Percentiles rank a stretch among this genome's conserved stretches.
phyloP scores from a whole-genome alignment of 1,284 basidiomycete species.

The Thelephora terrestris region DNA sequence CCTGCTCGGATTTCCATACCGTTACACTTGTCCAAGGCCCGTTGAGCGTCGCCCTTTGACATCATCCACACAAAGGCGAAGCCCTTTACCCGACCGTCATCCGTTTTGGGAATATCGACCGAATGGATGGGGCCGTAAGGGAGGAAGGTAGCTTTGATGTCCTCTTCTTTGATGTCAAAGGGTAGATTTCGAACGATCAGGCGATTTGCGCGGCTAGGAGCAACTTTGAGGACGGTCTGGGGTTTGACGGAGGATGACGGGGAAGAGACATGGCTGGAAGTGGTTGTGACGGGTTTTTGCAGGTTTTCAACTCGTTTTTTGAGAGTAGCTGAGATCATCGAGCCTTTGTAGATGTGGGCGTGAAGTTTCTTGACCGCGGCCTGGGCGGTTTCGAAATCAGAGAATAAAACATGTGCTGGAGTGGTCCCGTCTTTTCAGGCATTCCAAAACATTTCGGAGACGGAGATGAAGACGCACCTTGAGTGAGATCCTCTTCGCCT shows the following conservation, averaged over 20 bases:
- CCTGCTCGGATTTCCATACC: conserved; percentile 65
- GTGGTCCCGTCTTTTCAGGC: conserved; percentile 14
- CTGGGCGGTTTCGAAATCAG: conserved; percentile 60
- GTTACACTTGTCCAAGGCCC: conserved; percentile 78
- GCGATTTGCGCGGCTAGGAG: conserved; percentile 64
- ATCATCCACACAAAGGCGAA: conserved; percentile 97
- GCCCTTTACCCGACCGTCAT: conserved; percentile 46
- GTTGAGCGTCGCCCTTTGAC: conserved; percentile 77
- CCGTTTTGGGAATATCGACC: conserved; percentile 62
- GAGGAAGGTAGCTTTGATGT: conserved; percentile 82
- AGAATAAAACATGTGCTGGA: conserved; percentile 70
- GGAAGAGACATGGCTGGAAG: conserved; percentile 16
- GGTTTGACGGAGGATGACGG: conserved; percentile 12
- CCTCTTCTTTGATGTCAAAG: conserved; percentile 74
- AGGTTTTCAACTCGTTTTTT: conserved; percentile 81
- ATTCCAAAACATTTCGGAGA: background rate
- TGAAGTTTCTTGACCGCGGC: conserved; percentile 79
- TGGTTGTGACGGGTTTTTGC: conserved; percentile 15
- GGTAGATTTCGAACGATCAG: conserved; percentile 91
- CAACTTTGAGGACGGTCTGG: conserved; percentile 27
- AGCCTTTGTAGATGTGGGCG: conserved; percentile 89
- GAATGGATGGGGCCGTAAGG: conserved; percentile 85
- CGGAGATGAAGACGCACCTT: conserved; percentile 16
- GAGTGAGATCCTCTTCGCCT: conserved; percentile 32
- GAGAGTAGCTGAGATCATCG: conserved; percentile 77